Evolutionary conservation across 352 stramenopile genomes (phyloP).

Genomic region (Phytophthora pseudosyringae): DNA sequence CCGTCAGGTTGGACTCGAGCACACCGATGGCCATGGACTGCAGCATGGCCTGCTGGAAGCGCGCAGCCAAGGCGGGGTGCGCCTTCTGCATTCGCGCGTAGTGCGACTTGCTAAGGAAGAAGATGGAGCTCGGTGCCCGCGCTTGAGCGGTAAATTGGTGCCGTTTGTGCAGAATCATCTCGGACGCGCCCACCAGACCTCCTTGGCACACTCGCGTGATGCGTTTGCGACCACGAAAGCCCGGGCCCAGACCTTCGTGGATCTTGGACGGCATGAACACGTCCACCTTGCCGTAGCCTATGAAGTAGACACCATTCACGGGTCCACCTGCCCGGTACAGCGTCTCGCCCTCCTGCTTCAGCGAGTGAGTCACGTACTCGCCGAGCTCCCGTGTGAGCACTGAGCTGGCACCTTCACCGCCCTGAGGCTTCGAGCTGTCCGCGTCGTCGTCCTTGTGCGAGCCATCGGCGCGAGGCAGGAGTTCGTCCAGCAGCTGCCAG

Average conservation of each 20-base stretch:
- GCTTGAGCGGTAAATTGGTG: conserved; percentile 86
- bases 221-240: conserved; percentile 79
- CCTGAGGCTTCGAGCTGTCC: background rate
- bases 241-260: conserved; percentile 79
- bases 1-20: conserved; percentile 84
- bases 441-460: conserved; percentile 27
- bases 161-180: conserved; percentile 83
- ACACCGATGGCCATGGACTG: conserved; percentile 86
- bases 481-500: conserved; percentile 68
- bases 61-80: conserved; percentile 68
- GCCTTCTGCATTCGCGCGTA: conserved; percentile 73
- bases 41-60: conserved; percentile 88
- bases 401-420: conserved; percentile 7
- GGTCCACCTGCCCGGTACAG: conserved; percentile 70
- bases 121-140: conserved; percentile 71
- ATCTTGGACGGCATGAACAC: conserved; percentile 85
- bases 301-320: conserved; percentile 81
- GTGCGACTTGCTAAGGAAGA: conserved; percentile 81
- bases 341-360: conserved; percentile 68
- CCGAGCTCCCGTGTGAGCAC: conserved; percentile 66
- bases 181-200: conserved; percentile 77
- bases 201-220: conserved; percentile 85
- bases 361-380: conserved; percentile 71
- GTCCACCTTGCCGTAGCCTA: conserved; percentile 86
- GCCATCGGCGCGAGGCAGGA: conserved; percentile 50